Base-by-base conservation (phyloP, 2,329 filamentous ascomycete genomes). In the Diplodia intermedia region DNA sequence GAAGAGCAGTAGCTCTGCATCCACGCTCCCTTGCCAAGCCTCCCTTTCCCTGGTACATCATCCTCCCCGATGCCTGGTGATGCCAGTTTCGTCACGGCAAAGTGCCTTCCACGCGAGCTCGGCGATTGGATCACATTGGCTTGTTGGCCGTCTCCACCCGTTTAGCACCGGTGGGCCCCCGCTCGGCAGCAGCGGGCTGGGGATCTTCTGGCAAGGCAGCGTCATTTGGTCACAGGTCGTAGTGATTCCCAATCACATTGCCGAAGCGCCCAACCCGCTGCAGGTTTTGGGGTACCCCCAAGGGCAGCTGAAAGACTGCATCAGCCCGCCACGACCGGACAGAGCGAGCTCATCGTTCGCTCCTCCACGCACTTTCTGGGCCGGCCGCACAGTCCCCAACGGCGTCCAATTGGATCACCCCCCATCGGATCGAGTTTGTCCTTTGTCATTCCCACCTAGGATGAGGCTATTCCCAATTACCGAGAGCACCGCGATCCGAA, bases 131-230 rank as follows among this genome's bases (percentile, higher is more conserved):
- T 55, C 62, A 65, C 49, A 50, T 55, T 55, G 62, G 33, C 47
- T 65, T 52, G 33, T 50, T 65, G 43, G 26, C 62, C 33, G 62
- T 65, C 62, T 55, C 62, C 62, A 65, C 62, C 54, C 9, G 43
- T 20, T 54, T 65, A 47, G 54, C 33, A 33, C 50, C 62, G 62
- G 62, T 55, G 62, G 62, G 60, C 62, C 62, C 62, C 62, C 62
- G 38, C 62, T 38, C 62, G 52, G 49, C 62, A 29, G 60, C 60
- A 36, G 43, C 60, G 50, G 52, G 31, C 62, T 65, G 62, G 62
- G 62, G 62, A 65, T 65, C 62, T 65, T 65, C 50, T 65, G 49
- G 62, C 62, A 47, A 36, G 23, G 36, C 62, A 55, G 62, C 62
- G 50, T 55, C 62, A 65, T 65, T 55, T 65, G 62, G 54, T 65